These are phyloP conservation scores for Kernera saxatilis DNA, from an alignment of 345 rosid genomes.

Conservation along the genomic window DNA sequence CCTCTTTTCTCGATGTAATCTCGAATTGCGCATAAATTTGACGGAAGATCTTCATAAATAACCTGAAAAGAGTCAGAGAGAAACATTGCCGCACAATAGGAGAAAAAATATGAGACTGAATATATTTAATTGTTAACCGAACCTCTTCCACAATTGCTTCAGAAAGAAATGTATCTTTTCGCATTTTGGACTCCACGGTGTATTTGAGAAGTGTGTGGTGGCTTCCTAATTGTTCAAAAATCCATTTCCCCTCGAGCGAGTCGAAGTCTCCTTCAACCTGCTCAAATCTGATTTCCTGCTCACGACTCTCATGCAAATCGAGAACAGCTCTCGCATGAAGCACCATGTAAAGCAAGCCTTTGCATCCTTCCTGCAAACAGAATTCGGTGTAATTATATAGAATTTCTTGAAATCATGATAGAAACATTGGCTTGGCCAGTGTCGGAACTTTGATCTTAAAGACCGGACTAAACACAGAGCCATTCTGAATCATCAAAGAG, in stretches of 20 bases:
- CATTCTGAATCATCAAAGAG: background rate
- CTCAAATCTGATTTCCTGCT: constrained; percentile 77
- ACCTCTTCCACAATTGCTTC: constrained; percentile 99
- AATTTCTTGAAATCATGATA: background rate
- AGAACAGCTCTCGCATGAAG: constrained; percentile 96
- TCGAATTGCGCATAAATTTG: constrained; percentile 85
- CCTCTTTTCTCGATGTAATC: constrained; percentile 72
- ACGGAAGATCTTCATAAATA: constrained; percentile 94
- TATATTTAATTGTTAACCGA: background rate
- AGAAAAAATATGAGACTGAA: background rate
- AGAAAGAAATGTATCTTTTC: constrained; percentile 76
- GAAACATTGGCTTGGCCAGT: constrained; percentile 1
- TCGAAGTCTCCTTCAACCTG: constrained; percentile 96
- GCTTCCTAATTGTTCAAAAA: constrained; percentile 80
- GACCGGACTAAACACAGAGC: background rate
- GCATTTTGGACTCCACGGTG: constrained; percentile 86
- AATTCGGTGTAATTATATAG: background rate
- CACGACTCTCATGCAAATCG: constrained; percentile 72
- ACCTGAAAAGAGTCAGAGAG: constrained; percentile 43
- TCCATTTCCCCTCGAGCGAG: constrained; percentile 91
- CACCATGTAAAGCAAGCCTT: constrained; percentile 89
- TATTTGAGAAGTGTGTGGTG: constrained; percentile 91
- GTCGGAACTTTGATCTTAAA: background rate
- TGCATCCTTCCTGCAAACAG: constrained; percentile 82
- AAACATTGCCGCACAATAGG: background rate